Percentiles rank a stretch among this genome's conserved stretches.
These are phyloP conservation scores for Asclepias syriaca DNA, from an alignment of 257 asterid species.

Conservation along the genomic window DNA sequence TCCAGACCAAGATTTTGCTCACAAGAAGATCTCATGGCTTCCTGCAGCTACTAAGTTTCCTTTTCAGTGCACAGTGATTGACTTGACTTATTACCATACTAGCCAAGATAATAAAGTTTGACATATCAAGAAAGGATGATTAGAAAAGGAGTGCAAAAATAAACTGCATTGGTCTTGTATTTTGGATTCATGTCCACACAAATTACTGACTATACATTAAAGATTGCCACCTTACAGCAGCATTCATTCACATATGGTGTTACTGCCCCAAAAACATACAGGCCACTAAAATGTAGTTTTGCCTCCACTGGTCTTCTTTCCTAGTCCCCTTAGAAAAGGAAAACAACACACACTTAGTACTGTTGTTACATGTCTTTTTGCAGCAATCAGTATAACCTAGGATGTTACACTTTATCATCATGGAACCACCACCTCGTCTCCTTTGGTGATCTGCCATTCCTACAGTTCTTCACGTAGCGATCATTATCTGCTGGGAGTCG, in stretches of 20 bases:
- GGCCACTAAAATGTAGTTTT: slow-evolving; percentile 7
- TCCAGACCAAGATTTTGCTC: neutral
- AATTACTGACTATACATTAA: slow-evolving; percentile 7
- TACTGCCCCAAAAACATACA: slow-evolving; percentile 3
- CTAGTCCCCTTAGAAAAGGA: slow-evolving; percentile 8
- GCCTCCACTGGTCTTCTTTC: neutral
- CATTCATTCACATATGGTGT: slow-evolving; percentile 7
- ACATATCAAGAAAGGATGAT: neutral
- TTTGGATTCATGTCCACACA: neutral
- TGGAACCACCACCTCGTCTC: slow-evolving; percentile 99
- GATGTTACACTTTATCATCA: slow-evolving; percentile 83
- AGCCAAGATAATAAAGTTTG: neutral
- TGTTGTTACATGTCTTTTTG: slow-evolving; percentile 12
- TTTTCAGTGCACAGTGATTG: neutral
- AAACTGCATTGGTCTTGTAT: neutral
- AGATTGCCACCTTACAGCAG: slow-evolving; percentile 19
- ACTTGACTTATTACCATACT: neutral
- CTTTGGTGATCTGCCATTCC: slow-evolving; percentile 90
- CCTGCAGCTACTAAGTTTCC: neutral
- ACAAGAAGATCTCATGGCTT: neutral
- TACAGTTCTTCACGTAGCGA: slow-evolving; percentile 95
- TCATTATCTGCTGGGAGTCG: slow-evolving; percentile 96
- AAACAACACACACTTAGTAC: slow-evolving; percentile 7
- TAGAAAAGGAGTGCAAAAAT: slow-evolving; percentile 1
- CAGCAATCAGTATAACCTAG: slow-evolving; percentile 17